Evolutionary conservation across 768 basidiomycete genomes (phyloP).

Genomic region (Boletellus sp.): DNA sequence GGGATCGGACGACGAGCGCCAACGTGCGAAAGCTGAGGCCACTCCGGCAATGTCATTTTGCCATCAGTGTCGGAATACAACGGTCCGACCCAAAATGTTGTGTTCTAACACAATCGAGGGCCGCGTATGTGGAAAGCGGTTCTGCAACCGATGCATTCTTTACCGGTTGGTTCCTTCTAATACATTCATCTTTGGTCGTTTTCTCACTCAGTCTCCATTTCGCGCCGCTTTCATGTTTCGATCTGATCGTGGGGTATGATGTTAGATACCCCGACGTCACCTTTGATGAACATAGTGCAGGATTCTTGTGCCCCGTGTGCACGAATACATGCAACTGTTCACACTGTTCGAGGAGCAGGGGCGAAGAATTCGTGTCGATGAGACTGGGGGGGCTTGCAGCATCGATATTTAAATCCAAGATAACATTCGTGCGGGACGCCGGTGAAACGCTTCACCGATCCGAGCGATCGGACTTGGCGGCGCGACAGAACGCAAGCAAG

Average conservation of each 20-base stretch:
- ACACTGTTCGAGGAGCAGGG: slow-evolving; percentile 39
- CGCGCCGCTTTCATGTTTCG: not conserved
- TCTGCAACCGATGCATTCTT: slow-evolving; percentile 34
- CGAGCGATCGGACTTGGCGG: not conserved
- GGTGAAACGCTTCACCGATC: not conserved
- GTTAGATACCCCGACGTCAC: slow-evolving; percentile 38
- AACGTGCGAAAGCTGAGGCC: not conserved
- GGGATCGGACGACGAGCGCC: not conserved
- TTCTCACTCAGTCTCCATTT: not conserved
- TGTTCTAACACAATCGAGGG: slow-evolving; percentile 25
- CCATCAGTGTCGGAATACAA: slow-evolving; percentile 36
- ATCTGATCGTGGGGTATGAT: not conserved
- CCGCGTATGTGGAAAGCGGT: slow-evolving; percentile 30
- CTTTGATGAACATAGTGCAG: slow-evolving; percentile 29
- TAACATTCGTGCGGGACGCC: slow-evolving; percentile 24
- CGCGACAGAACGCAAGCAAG: not conserved
- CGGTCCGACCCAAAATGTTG: slow-evolving; percentile 32
- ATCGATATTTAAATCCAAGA: slow-evolving; percentile 18
- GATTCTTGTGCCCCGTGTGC: slow-evolving; percentile 46
- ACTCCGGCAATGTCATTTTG: slow-evolving; percentile 21
- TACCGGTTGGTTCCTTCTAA: slow-evolving; percentile 26
- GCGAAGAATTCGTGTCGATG: slow-evolving; percentile 43
- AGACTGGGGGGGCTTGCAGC: slow-evolving; percentile 23
- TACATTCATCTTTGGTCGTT: not conserved
- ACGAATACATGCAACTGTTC: slow-evolving; percentile 48